Percentiles rank a stretch among this genome's conserved stretches.
Evolutionary conservation across 2,329 filamentous ascomycete species (phyloP).

Genomic region (Leptographium lundbergii): DNA sequence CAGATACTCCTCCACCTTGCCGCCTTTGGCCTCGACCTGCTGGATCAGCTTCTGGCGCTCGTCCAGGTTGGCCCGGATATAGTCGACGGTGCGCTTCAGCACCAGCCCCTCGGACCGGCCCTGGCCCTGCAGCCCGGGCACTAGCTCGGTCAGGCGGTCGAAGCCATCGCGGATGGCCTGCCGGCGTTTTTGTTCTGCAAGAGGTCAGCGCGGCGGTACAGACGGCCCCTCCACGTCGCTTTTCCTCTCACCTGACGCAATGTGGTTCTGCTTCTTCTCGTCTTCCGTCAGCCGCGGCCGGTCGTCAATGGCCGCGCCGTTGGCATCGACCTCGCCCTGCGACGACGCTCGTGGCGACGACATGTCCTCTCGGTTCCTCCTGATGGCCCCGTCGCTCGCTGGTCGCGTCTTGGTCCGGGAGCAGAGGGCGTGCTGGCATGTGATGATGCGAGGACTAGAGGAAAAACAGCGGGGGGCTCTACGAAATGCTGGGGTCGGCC

Average conservation of each 20-base stretch:
- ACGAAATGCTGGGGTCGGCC: neutral
- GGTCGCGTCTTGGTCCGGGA: neutral
- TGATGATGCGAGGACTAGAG: neutral
- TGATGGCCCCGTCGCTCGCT: too few species aligned
- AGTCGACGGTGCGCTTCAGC: slow-evolving; percentile 58
- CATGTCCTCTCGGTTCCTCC: neutral
- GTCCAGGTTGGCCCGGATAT: slow-evolving; percentile 46
- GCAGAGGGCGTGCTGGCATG: neutral
- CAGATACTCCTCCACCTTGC: slow-evolving; percentile 31
- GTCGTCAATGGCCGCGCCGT: slow-evolving; percentile 11
- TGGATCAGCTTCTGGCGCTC: slow-evolving; percentile 45
- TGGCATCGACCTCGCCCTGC: neutral
- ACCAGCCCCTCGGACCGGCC: slow-evolving; percentile 77
- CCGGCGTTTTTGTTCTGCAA: slow-evolving; percentile 22
- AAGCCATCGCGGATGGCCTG: slow-evolving; percentile 69
- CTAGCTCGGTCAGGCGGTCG: slow-evolving; percentile 65
- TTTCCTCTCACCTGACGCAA: slow-evolving; percentile 18
- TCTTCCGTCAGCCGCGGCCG: slow-evolving; percentile 23
- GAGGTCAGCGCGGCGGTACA: neutral
- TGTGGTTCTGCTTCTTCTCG: slow-evolving; percentile 27
- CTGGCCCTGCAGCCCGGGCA: slow-evolving; percentile 71
- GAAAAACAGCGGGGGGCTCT: neutral
- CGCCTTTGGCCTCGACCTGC: slow-evolving; percentile 43
- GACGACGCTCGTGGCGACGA: neutral
- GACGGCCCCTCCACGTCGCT: too few species aligned